phyloP scores from a whole-genome alignment of 495 filamentous ascomycete genomes.

The Penicillium parvum region DNA sequence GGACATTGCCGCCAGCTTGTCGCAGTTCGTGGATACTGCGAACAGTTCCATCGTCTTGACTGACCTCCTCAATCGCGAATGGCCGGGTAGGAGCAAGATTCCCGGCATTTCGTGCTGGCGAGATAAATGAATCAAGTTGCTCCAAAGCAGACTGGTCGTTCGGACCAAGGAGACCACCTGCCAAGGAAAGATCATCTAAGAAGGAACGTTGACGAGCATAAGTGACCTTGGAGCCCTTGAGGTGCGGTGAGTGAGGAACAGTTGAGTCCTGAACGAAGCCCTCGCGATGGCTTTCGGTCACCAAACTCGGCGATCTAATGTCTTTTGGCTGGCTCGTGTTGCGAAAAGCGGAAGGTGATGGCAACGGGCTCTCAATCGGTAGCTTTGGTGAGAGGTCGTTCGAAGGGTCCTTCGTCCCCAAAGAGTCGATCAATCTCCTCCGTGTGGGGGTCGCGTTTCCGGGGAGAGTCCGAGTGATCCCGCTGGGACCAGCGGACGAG shows the following conservation, averaged over 20 bases:
- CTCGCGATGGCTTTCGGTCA: constrained; percentile 4
- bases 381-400: constrained; percentile 1
- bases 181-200: constrained; percentile 40
- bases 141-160: constrained; percentile 3
- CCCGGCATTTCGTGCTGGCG: constrained; percentile 3
- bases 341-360: constrained; percentile 2
- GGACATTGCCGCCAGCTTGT: constrained; percentile 77
- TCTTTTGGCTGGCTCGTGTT: constrained; percentile 6
- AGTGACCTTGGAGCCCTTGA: constrained; percentile 47
- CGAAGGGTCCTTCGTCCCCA: constrained; percentile 15
- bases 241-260: constrained; percentile 16
- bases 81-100: constrained; percentile 13
- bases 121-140: constrained; percentile 2
- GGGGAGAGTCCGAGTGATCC: background rate
- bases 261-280: constrained; percentile 12
- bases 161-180: constrained; percentile 6
- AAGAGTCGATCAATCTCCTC: constrained; percentile 36
- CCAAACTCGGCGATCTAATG: background rate
- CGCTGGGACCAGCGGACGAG: background rate
- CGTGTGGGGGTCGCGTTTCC: constrained; percentile 18
- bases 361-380: constrained; percentile 8
- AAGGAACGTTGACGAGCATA: constrained; percentile 62
- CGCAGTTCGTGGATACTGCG: constrained; percentile 87
- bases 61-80: constrained; percentile 45
- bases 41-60: constrained; percentile 53